Evolutionary conservation across 805 yeast species (phyloP), one percentile per base, ranked within the genome.

Genomic region (Schwanniomyces pseudopolymorphus): DNA sequence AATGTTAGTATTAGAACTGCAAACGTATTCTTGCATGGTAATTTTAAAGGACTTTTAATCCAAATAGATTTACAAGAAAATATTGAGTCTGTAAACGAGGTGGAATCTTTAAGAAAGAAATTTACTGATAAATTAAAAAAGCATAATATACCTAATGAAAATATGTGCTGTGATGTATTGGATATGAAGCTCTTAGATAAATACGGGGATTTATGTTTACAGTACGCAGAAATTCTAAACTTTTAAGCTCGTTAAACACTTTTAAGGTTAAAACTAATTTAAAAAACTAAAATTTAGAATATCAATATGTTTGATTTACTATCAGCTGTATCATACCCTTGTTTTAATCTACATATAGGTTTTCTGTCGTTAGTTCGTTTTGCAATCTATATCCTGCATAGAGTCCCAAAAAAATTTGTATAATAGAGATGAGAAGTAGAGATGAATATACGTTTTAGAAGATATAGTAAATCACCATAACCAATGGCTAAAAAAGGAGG

Each of bases 1-100:
- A 72, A 68, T 33, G 72, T 83, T 54, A 66, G 70, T 7, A 67
- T 88, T 3, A 68, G 89, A 33, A 78, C 90, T 0, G 83, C 87
- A 37, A 88, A 87, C 58, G 80, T 87, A 33, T 81, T 83, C 42
- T 71, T 87, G 11, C 90, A 86, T 58, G 95, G 96, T 1, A 74
- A 73, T 16, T 87, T 85, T 69, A 79, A 84, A 49, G 90, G 90
- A 0, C 74, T 87, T 31, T 60, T 87, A 31, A 76, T 87, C 22
- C 86, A 84, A 54, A 71, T 84, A 2, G 84, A 79, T 47, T 43
- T 58, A 7, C 54, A 56, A 39, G 59, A 59, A 14, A 53, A 51
- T 40, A 50, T 50, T 2, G 19, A 33, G 10, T 57, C 53, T 40
- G 39, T 46, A 28, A 49, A 41, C n/a, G 46, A 49, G n/a, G 20